Conservation (phyloP, 148 eudicot genomes). For the Vaccinium vitisidaea region DNA sequence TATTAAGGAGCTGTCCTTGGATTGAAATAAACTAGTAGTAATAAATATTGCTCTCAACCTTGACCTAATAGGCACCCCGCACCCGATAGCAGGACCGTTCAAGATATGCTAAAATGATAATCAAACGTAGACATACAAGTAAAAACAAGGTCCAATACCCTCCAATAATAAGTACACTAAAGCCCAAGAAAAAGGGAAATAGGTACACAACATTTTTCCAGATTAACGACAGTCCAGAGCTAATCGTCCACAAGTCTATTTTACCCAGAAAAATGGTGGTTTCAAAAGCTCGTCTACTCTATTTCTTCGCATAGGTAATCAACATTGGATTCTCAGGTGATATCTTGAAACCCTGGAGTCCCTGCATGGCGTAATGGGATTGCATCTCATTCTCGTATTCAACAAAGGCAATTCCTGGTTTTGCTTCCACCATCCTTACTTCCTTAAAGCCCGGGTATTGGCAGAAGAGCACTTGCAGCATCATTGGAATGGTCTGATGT, state of each 20-base stretch:
- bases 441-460: constrained; percentile 91
- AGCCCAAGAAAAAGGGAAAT: not conserved
- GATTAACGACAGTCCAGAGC: not conserved
- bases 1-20: too few relatives aligned
- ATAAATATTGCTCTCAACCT: too few relatives aligned
- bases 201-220: constrained; percentile 8
- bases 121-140: not conserved
- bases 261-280: not conserved
- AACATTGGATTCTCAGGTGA: constrained; percentile 67
- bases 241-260: not conserved
- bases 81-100: not conserved
- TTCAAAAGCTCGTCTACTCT: constrained; percentile 22
- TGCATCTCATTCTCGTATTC: constrained; percentile 89
- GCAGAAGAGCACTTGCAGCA: constrained; percentile 83
- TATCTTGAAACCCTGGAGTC: constrained; percentile 76
- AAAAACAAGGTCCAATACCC: not conserved
- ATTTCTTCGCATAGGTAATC: constrained; percentile 92
- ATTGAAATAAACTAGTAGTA: too few relatives aligned
- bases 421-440: constrained; percentile 93
- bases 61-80: too few relatives aligned
- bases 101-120: not conserved
- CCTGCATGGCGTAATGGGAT: constrained; percentile 72
- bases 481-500: constrained; percentile 71
- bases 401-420: constrained; percentile 91
- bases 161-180: not conserved